phyloP scores from a whole-genome alignment of 2,329 filamentous ascomycete species.

The Chaetomiaceae sp. region DNA sequence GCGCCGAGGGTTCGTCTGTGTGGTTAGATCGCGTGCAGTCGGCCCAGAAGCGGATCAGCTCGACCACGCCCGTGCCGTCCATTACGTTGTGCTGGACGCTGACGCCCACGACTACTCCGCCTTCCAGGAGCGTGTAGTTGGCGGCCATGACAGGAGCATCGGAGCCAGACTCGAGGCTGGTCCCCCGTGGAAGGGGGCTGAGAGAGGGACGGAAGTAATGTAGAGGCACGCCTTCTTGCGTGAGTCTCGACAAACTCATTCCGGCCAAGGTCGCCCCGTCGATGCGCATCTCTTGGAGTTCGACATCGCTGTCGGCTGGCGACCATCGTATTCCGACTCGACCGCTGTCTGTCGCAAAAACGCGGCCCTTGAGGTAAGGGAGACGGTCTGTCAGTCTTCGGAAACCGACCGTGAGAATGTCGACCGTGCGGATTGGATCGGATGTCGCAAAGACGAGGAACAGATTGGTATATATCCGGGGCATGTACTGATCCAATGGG shows the following conservation, averaged over 20 bases:
- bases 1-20: not conserved
- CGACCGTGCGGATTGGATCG: not conserved
- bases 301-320: not conserved
- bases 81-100: conserved; percentile 7
- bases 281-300: not conserved
- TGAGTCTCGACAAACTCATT: not conserved
- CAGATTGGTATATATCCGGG: conserved; percentile 1
- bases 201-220: conserved; percentile 8
- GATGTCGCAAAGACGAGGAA: conserved; percentile 10
- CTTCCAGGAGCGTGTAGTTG: conserved; percentile 3
- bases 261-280: not conserved
- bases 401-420: conserved; percentile 7
- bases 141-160: conserved; percentile 6
- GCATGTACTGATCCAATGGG: conserved; percentile 14
- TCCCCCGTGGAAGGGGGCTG: not conserved
- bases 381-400: conserved; percentile 2
- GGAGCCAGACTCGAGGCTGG: not conserved
- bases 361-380: conserved; percentile 9
- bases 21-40: not conserved
- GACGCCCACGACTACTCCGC: not conserved
- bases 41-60: conserved; percentile 12
- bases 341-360: not conserved
- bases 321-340: conserved; percentile 6
- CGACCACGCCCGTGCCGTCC: conserved; percentile 10
- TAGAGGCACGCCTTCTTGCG: conserved; percentile 1